Base-by-base conservation (phyloP, 176 grass and related monocot genomes). In the Oryza nivara region DNA sequence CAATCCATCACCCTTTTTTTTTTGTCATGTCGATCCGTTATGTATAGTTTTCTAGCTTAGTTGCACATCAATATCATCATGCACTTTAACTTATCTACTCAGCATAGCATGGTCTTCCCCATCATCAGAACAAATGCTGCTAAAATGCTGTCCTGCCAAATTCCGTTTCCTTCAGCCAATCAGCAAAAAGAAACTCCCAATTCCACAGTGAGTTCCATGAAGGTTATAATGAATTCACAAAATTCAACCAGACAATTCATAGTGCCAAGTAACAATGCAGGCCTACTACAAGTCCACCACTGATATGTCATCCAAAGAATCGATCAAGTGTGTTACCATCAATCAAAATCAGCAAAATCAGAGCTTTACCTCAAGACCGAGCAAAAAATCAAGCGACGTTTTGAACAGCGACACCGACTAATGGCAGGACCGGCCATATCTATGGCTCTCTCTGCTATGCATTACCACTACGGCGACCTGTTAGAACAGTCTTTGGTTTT, bases 311-410 rank as follows among this genome's bases (percentile, higher is more conserved):
- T 82, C 25, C 54, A 65, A 65, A 65, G 56, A 49, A n/a, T 48
- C 0, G 25, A 56, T 15, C 32, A 3, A 9, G 46, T 47, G 28
- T 38, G 6, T 11, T 35, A 75, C 30, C 77, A 46, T 70, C 72
- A 63, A 76, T 82, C 28, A 28, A 28, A 28, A 28, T 28, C 28
- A 28, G 28, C 72, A 47, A 20, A 76, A 74, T 71, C 82, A n/a
- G 40, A 15, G 12, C 54, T 61, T 63, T 64, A 10, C 20, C 13
- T 22, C 19, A 0, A 34, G 47, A 26, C 19, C 34, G 8, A 36
- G 35, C 4, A 3, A 44, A n/a, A 38, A 54, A 23, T 22, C 5
- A 81, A 56, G 47, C 6, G 20, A 63, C 58, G 2, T 9, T 63
- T 10, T 16, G 14, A 16, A 43, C 20, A 20, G 11, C 2, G 68